These are phyloP conservation scores for Amanita polypyramis DNA, from an alignment of 768 basidiomycete species.

Conservation along the genomic window DNA sequence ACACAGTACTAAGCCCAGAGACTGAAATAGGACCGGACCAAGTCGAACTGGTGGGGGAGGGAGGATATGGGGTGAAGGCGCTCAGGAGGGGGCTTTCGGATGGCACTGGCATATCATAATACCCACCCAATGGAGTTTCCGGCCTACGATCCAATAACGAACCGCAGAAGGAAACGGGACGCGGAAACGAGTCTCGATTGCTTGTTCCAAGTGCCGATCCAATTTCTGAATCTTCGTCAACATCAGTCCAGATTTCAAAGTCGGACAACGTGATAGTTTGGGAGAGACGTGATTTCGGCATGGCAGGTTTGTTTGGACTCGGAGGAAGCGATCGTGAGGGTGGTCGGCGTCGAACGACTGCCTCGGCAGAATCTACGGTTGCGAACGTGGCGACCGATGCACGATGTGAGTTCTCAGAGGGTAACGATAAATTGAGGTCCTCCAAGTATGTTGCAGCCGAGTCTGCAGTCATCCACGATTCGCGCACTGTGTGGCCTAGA, in stretches of 20 bases:
- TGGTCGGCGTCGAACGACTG: conserved; percentile 27
- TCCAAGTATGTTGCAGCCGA: conserved; percentile 30
- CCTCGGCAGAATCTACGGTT: conserved; percentile 49
- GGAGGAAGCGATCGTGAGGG: conserved; percentile 1
- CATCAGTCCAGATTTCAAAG: conserved; percentile 29
- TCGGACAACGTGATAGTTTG: conserved; percentile 28
- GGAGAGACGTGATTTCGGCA: conserved; percentile 19
- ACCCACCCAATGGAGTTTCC: conserved; percentile 21
- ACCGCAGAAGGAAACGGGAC: conserved; percentile 26
- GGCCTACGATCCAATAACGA: conserved; percentile 17
- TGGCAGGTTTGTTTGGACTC: conserved; percentile 1
- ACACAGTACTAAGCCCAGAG: conserved; percentile 18
- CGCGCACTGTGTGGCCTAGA: conserved; percentile 21
- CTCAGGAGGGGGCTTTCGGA: conserved; percentile 2
- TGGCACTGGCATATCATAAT: conserved; percentile 8
- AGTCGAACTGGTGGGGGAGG: conserved; percentile 12
- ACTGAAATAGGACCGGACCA: conserved; percentile 26
- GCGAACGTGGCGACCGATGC: conserved; percentile 43
- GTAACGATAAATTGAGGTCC: conserved; percentile 27
- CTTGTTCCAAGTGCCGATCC: conserved; percentile 4
- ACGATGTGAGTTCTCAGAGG: conserved; percentile 24
- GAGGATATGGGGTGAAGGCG: conserved; percentile 9
- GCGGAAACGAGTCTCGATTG: conserved; percentile 29
- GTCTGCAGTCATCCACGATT: conserved; percentile 35
- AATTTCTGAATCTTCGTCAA: conserved; percentile 18